These are phyloP conservation scores for Scutellaria barbata DNA, from an alignment of 257 asterid genomes.

Conservation along the genomic window DNA sequence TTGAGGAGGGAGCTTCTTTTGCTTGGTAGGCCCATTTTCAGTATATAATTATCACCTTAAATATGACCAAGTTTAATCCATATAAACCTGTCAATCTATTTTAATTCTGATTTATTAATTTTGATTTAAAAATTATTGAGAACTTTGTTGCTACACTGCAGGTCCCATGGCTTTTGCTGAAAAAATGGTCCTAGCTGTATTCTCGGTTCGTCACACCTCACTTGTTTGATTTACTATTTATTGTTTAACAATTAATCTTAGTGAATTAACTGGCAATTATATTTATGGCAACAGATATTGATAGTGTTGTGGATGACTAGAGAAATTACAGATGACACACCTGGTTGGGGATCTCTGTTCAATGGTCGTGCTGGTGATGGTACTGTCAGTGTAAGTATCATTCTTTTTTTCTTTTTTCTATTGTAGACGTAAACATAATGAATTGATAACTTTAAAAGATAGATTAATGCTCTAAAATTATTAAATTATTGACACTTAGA, in stretches of 20 bases:
- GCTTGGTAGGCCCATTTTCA: conserved; percentile 67
- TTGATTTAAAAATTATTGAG: not conserved
- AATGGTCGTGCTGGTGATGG: conserved; percentile 90
- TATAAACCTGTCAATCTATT: no score
- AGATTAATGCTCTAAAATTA: no score
- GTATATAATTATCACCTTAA: no score
- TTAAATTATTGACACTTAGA: no score
- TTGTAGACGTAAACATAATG: no score
- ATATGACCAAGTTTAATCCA: no score
- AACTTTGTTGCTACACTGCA: conserved; percentile 23
- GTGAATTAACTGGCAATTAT: not conserved
- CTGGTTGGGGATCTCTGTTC: conserved; percentile 91
- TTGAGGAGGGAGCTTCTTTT: conserved; percentile 79
- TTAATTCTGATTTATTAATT: not conserved
- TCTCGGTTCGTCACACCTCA: conserved; percentile 55
- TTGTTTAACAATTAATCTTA: no score
- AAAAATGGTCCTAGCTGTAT: conserved; percentile 64
- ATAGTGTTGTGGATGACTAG: conserved; percentile 93
- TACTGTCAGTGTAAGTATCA: conserved; percentile 72
- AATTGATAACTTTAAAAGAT: no score
- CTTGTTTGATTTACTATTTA: not conserved
- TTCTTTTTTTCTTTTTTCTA: no score
- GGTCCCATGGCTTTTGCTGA: conserved; percentile 97
- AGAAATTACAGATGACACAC: conserved; percentile 81
- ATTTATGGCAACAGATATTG: conserved; percentile 44